Evolutionary conservation across 1,139 yeast genomes (phyloP).

Genomic region (Debaryomyces nepalensis): DNA sequence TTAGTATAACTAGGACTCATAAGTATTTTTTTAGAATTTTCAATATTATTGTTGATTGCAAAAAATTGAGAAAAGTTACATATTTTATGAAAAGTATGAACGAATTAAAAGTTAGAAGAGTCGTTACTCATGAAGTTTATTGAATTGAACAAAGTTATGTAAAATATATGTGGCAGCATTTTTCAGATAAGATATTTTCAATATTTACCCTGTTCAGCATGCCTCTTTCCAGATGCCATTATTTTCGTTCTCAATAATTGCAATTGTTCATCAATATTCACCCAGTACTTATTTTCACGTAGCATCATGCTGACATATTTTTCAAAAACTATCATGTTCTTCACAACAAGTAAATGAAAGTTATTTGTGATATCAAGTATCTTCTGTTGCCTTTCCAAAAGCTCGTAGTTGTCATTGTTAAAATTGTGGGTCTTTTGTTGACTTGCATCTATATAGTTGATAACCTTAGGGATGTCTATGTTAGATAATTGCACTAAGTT

Average conservation of each 20-base stretch:
- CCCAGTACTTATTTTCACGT: conserved; percentile 35
- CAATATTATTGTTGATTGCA: too few species aligned
- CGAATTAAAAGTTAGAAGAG: too few species aligned
- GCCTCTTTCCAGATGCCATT: conserved; percentile 14
- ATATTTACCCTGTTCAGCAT: conserved; percentile 14
- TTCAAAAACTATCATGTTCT: conserved; percentile 37
- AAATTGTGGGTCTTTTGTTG: conserved; percentile 26
- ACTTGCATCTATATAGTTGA: conserved; percentile 25
- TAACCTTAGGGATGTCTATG: conserved; percentile 24
- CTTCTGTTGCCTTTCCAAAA: conserved; percentile 17
- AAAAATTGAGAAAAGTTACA: too few species aligned
- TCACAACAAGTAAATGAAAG: conserved; percentile 30
- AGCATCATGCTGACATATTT: conserved; percentile 27
- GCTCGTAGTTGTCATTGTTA: conserved; percentile 15
- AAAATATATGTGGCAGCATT: not conserved
- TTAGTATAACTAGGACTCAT: too few species aligned
- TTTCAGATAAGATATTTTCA: not conserved
- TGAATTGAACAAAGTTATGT: too few species aligned
- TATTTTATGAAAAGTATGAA: too few species aligned
- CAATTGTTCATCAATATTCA: conserved; percentile 23
- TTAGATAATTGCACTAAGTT: conserved; percentile 27
- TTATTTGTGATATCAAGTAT: conserved; percentile 22
- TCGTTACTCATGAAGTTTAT: too few species aligned
- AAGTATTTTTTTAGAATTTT: too few species aligned
- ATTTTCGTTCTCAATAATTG: conserved; percentile 17